Base-by-base conservation (phyloP, 2,329 filamentous ascomycete genomes). In the Triangularia verruculosa region DNA sequence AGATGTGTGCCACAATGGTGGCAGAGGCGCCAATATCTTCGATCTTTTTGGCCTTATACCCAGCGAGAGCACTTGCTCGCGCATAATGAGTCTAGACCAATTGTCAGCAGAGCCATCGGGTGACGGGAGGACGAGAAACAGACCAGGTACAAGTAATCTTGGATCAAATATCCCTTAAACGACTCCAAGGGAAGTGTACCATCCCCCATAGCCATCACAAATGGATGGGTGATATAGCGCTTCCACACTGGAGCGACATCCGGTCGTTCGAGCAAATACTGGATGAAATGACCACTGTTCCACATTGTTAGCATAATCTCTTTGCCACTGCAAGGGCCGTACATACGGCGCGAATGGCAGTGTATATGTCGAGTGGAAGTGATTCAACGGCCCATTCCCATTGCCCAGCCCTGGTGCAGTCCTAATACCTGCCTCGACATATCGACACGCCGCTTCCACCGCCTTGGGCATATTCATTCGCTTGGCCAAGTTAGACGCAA, bases 61-160 rank as follows among this genome's bases (percentile, higher is more conserved):
- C 88, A 2, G 91, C 90, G 8, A 98, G 81, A 7, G 92, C 89
- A 73, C 93, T 94, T 54, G 93, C 93, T 69, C 94, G 84, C 1
- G 93, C 88, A 76, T 97, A 98, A 72, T 97, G 93, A 55, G 90
- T 83, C 89, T 93, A 25, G 27, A 5, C 11, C 4, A 22, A 5
- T 56, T 13, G 28, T 70, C 15, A 66, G 34, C 43, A 39, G 12
- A 1, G 8, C 3, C 9, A 3, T 30, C 3, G 7, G 24, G 2
- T 7, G 13, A 30, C 0, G 11, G 13, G 43, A 4, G 0, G 39
- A 8, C 17, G 12, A 0, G 11, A 17, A 15, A 72, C 82, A 51
- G 71, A 95, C 90, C 52, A 97, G 79, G 72, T 95, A 98, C 4
- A 97, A 81, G 72, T 97, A 97, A 72, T 98, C 94, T 71, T 98